These are phyloP conservation scores for Irpex sp. DNA, from an alignment of 1,284 basidiomycete species.

Conservation along the genomic window DNA sequence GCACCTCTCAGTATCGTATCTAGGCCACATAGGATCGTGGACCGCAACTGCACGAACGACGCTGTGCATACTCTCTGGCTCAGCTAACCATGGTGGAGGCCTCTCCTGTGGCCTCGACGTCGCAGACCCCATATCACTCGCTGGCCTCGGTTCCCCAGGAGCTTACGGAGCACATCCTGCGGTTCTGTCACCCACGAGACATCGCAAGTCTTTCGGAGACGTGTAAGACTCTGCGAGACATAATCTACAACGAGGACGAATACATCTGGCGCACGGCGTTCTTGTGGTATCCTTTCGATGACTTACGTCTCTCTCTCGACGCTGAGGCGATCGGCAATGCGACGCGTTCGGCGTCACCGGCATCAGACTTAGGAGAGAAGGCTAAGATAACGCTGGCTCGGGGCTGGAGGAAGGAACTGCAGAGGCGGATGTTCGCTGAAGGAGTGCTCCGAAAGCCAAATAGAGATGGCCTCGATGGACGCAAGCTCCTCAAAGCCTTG, in stretches of 20 bases:
- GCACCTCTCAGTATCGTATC: no score
- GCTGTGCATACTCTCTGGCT: no score
- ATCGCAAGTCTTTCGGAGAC: conserved; percentile 51
- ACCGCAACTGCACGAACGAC: no score
- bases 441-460: conserved; percentile 13
- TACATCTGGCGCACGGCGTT: conserved; percentile 63
- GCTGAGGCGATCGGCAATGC: background rate
- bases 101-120: background rate
- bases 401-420: conserved; percentile 26
- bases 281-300: conserved; percentile 51
- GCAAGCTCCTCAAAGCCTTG: conserved; percentile 33
- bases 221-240: conserved; percentile 37
- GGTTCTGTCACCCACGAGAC: conserved; percentile 46
- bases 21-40: no score
- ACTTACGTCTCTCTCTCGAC: conserved; percentile 36
- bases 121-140: background rate
- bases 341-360: background rate
- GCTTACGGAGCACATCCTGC: conserved; percentile 49
- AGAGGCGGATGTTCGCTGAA: conserved; percentile 26
- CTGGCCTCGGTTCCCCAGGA: conserved; percentile 43
- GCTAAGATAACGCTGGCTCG: conserved; percentile 10
- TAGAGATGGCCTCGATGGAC: conserved; percentile 17
- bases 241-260: conserved; percentile 49
- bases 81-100: background rate
- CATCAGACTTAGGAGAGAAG: background rate